Evolutionary conservation across 441 rosid genomes (phyloP), one percentile per base, ranked within the genome.

Genomic region (Adansonia gregorii): DNA sequence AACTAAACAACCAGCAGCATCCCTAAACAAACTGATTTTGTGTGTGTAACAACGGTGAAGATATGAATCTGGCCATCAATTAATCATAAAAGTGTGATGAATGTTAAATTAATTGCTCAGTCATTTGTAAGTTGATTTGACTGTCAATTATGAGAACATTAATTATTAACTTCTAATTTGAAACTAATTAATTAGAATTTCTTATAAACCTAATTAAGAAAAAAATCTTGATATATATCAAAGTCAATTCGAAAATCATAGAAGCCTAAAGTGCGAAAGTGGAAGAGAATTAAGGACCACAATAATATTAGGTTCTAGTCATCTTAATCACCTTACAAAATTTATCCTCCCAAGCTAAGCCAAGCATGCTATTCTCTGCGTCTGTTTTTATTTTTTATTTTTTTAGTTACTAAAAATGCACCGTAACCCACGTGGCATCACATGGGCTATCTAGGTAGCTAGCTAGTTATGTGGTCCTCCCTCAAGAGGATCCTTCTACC

Each of bases 241-340:
- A 19, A 14, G 66, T 52, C 80, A 72, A 52, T 7, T 63, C 66
- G 52, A 41, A 63, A 63, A 65, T 8, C 65, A 46, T 68, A 46
- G 73, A 48, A 19, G 17, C 56, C 56, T 66, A 41, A 41, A 41
- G 68, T 31, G 1, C 5, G 6, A 46, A 48, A 20, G 4, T 46
- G 9, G 22, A 1, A 46, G 35, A 68, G 31, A 45, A 68, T 17
- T 8, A 2, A 69, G 75, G 72, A 71, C 76, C 76, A 59, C 52
- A 17, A 48, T 0, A 17, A 20, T 2, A 49, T 9, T 19, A 17
- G 15, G 63, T 51, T 51, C 65, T 49, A 64, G 8, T 52, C 14
- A 51, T 24, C 54, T 12, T 35, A 35, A 51, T 17, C 61, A 75
- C 22, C 20, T 35, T 65, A 65, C 20, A 11, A 65, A 39, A 1